Percentiles rank a stretch among this genome's conserved stretches.
Conservation (phyloP, 805 yeast species). For the Brettanomyces anomalus region DNA sequence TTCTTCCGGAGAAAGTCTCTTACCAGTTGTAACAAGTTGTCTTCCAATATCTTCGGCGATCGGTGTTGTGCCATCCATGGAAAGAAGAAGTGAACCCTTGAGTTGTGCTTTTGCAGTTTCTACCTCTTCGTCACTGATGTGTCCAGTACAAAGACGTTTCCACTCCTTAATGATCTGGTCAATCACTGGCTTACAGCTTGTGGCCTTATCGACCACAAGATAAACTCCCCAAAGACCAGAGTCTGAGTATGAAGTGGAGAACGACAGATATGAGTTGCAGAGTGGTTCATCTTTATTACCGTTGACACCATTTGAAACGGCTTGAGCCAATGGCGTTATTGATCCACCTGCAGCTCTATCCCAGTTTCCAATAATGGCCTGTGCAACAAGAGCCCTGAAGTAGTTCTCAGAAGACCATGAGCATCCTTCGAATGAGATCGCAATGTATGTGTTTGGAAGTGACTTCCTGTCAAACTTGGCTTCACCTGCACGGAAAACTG, state of each 20-base stretch:
- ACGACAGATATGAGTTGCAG: conserved; percentile 94
- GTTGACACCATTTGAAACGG: conserved; percentile 37
- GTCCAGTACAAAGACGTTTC: conserved; percentile 76
- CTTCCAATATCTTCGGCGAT: conserved; percentile 97
- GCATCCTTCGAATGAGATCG: conserved; percentile 94
- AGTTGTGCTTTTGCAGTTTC: conserved; percentile 91
- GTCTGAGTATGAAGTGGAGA: conserved; percentile 94
- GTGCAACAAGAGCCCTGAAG: conserved; percentile 90
- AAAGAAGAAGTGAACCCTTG: conserved; percentile 81
- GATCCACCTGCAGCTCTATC: conserved; percentile 84
- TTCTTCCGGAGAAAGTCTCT: conserved; percentile 62
- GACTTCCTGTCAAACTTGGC: conserved; percentile 74
- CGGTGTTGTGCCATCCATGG: conserved; percentile 92
- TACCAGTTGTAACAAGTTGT: conserved; percentile 92
- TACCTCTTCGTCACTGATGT: conserved; percentile 73
- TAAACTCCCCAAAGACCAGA: conserved; percentile 98
- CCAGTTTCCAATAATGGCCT: conserved; percentile 96
- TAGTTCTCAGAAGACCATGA: conserved; percentile 96
- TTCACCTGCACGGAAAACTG: conserved; percentile 80
- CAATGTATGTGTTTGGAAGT: conserved; percentile 84
- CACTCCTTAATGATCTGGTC: conserved; percentile 80
- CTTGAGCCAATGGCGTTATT: conserved; percentile 73
- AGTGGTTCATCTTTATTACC: conserved; percentile 50
- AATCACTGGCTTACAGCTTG: conserved; percentile 56
- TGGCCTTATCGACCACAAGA: conserved; percentile 70